Conservation (phyloP, 345 rosid genomes). For the Rhodamnia rubescens region DNA sequence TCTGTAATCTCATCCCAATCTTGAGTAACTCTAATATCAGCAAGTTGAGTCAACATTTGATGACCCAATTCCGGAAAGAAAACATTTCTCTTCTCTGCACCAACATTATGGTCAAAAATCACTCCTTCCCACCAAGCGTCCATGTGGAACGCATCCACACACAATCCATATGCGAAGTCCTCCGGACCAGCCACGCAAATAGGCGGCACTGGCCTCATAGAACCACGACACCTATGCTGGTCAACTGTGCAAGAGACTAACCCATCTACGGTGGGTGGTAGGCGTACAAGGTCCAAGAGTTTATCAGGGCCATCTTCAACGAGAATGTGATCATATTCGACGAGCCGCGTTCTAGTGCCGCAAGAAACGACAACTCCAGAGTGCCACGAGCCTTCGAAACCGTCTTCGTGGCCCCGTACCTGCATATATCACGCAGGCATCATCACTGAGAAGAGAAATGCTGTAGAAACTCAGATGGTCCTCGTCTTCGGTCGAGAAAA, state of each 20-base stretch:
- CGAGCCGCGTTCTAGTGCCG: not conserved
- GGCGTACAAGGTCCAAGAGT: constrained; percentile 26
- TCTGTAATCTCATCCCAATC: constrained; percentile 51
- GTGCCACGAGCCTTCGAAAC: constrained; percentile 74
- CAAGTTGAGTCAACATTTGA: constrained; percentile 26
- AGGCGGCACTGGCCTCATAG: constrained; percentile 56
- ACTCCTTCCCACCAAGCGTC: constrained; percentile 97
- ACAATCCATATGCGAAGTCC: constrained; percentile 37
- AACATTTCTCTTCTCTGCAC: constrained; percentile 31
- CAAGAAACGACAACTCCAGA: constrained; percentile 29
- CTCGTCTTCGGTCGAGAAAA: not conserved
- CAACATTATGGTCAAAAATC: constrained; percentile 40
- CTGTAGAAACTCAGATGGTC: not conserved
- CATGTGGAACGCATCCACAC: constrained; percentile 43
- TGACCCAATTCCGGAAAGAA: constrained; percentile 89
- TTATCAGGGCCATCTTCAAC: constrained; percentile 21
- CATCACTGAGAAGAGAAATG: not conserved
- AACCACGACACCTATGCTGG: constrained; percentile 18
- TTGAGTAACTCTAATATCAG: constrained; percentile 43
- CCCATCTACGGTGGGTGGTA: constrained; percentile 27
- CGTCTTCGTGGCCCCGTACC: constrained; percentile 68
- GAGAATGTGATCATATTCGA: constrained; percentile 49
- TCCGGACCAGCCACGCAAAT: constrained; percentile 7
- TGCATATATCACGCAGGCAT: not conserved
- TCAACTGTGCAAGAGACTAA: not conserved